A percentile compares a stretch with the other conserved stretches of the same genome.
phyloP scores from a whole-genome alignment of 1,139 yeast genomes.

The Candida pseudocylindracea region DNA sequence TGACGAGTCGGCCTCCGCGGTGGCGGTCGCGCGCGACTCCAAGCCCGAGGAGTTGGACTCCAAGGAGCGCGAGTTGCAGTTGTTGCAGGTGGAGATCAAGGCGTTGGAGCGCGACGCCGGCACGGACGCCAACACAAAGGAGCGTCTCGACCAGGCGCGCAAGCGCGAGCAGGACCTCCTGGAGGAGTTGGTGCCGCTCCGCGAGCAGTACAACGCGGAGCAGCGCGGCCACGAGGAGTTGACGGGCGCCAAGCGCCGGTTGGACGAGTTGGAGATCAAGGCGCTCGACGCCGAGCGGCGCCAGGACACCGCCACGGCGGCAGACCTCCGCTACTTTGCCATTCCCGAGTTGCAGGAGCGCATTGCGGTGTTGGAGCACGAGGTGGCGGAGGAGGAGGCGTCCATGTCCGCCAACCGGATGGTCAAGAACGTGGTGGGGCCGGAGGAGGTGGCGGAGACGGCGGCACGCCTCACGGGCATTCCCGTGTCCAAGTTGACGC shows the following conservation, averaged over 20 bases:
- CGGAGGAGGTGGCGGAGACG: conserved; percentile 89
- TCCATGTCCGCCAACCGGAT: conserved; percentile 24
- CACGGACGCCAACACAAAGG: conserved; percentile 71
- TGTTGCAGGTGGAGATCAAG: conserved; percentile 84
- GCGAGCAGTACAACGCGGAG: conserved; percentile 73
- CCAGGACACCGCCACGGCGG: conserved; percentile 83
- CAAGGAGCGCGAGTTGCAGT: conserved; percentile 77
- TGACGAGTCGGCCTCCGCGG: conserved; percentile 94
- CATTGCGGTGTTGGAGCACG: conserved; percentile 50
- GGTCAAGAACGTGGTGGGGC: conserved; percentile 74
- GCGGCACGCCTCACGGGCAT: conserved; percentile 96
- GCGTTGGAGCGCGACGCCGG: conserved; percentile 94
- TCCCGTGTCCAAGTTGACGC: conserved; percentile 92
- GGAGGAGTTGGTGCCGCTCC: conserved; percentile 68
- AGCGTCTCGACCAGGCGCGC: conserved; percentile 59
- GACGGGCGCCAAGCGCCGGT: conserved; percentile 69
- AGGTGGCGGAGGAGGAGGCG: conserved; percentile 51
- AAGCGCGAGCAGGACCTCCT: conserved; percentile 65
- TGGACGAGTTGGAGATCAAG: conserved; percentile 81
- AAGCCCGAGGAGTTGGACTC: conserved; percentile 93
- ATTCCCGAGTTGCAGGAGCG: conserved; percentile 76
- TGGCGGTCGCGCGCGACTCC: conserved; percentile 95
- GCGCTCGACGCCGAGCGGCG: conserved; percentile 96
- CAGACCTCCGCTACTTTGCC: conserved; percentile 91
- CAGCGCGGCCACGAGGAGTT: conserved; percentile 82